Evolutionary conservation across 495 filamentous ascomycete genomes (phyloP).

Genomic region (Penicillium cinerascens): DNA sequence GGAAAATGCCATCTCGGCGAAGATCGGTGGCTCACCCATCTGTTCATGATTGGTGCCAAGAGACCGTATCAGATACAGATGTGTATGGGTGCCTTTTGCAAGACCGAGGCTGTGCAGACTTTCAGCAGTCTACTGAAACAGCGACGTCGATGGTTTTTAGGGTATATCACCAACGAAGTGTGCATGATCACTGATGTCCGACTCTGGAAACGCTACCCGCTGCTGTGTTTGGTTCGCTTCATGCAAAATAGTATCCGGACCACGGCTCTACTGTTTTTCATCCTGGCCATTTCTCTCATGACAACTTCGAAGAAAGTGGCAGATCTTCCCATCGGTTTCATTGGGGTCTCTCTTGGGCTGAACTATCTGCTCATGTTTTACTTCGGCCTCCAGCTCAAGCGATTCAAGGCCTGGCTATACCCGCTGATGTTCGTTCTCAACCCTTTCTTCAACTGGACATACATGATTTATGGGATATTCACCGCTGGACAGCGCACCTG

Average conservation of each 20-base stretch:
- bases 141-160: constrained; percentile 93
- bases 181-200: constrained; percentile 97
- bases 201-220: constrained; percentile 87
- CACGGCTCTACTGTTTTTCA: constrained; percentile 91
- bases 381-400: constrained; percentile 80
- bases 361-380: constrained; percentile 98
- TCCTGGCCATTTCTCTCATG: constrained; percentile 84
- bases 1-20: constrained; percentile 95
- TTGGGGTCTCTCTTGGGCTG: constrained; percentile 88
- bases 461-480: constrained; percentile 87
- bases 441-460: constrained; percentile 97
- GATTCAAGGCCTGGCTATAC: constrained; percentile 92
- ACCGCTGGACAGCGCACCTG: constrained; percentile 95
- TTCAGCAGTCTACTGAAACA: constrained; percentile 88
- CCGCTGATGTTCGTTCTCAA: constrained; percentile 94
- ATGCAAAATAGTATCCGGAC: constrained; percentile 97
- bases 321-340: constrained; percentile 89
- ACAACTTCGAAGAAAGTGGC: constrained; percentile 74
- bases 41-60: constrained; percentile 97
- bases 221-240: constrained; percentile 85
- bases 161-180: constrained; percentile 96
- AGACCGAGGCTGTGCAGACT: constrained; percentile 94
- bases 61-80: constrained; percentile 94
- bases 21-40: constrained; percentile 95
- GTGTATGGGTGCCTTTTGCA: constrained; percentile 96